Evolutionary conservation across 208 protist genomes (phyloP).

Genomic region (Acanthamoeba royreba): DNA sequence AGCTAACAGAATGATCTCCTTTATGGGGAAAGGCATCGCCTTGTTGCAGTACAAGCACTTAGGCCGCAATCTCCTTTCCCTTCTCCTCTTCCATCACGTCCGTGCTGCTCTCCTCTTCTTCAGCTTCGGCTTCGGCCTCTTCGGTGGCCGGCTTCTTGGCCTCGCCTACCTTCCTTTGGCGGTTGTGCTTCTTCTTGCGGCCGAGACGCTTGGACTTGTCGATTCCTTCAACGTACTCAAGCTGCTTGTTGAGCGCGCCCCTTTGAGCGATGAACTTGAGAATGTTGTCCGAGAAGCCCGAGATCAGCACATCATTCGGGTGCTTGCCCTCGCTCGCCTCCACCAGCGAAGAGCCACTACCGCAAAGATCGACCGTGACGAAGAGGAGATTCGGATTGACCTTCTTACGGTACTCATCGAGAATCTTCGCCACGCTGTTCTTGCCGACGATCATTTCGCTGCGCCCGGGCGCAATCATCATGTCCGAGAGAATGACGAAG

Average conservation of each 20-base stretch:
- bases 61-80: too few relatives aligned
- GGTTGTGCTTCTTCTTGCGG: background rate
- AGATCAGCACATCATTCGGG: slow-evolving; percentile 88
- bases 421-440: slow-evolving; percentile 73
- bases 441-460: background rate
- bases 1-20: too few relatives aligned
- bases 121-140: background rate
- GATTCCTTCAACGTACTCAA: slow-evolving; percentile 45
- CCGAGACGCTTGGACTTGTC: background rate
- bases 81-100: too few relatives aligned
- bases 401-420: slow-evolving; percentile 83
- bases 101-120: too few relatives aligned
- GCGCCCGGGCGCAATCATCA: slow-evolving; percentile 4
- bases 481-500: slow-evolving; percentile 51
- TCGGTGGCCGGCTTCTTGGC: background rate
- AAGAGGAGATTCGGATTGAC: slow-evolving; percentile 89
- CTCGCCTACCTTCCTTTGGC: background rate
- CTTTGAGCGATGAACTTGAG: slow-evolving; percentile 89
- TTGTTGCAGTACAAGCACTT: too few relatives aligned
- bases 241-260: slow-evolving; percentile 35
- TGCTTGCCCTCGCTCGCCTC: slow-evolving; percentile 61
- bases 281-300: slow-evolving; percentile 89
- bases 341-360: too few relatives aligned
- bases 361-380: slow-evolving; percentile 79
- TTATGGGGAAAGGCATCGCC: too few relatives aligned